A percentile compares a stretch with the other conserved stretches of the same genome.
Evolutionary conservation across 176 grass and related monocot genomes (phyloP).

Genomic region (Musa acuminata): DNA sequence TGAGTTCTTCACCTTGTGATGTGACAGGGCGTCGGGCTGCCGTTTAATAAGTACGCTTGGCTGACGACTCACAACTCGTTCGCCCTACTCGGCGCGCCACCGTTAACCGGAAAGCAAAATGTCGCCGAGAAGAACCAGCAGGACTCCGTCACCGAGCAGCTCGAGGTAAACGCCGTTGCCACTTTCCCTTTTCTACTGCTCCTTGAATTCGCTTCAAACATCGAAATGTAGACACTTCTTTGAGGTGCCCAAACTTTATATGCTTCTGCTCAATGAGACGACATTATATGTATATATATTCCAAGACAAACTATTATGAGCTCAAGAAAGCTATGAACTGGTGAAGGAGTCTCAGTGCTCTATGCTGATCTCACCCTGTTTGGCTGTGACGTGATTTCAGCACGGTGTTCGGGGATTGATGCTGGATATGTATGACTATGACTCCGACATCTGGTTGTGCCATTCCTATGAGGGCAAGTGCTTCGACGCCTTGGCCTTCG

Average conservation of each 20-base stretch:
- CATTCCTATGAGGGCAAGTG: slow-evolving; percentile 76
- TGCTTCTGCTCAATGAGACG: too few relatives aligned
- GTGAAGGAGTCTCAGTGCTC: too few relatives aligned
- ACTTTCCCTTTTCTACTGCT: neutral
- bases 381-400: slow-evolving; percentile 23
- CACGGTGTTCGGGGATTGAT: slow-evolving; percentile 83
- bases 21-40: slow-evolving; percentile 40
- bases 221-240: too few relatives aligned
- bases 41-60: slow-evolving; percentile 92
- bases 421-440: slow-evolving; percentile 96
- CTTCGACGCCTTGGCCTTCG: slow-evolving; percentile 78
- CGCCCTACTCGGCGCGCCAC: slow-evolving; percentile 42
- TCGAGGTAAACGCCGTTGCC: slow-evolving; percentile 38
- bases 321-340: too few relatives aligned
- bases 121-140: slow-evolving; percentile 66
- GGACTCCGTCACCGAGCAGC: slow-evolving; percentile 73
- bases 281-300: too few relatives aligned
- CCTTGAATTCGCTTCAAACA: too few relatives aligned
- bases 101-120: slow-evolving; percentile 30
- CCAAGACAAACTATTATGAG: too few relatives aligned
- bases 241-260: too few relatives aligned
- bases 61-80: slow-evolving; percentile 97
- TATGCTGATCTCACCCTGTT: too few relatives aligned
- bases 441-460: slow-evolving; percentile 70
- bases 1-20: too few relatives aligned